Evolutionary conservation across 139 green algal genomes (phyloP), one percentile per base, ranked within the genome.

Genomic region (Chlamydomonas eustigma): DNA sequence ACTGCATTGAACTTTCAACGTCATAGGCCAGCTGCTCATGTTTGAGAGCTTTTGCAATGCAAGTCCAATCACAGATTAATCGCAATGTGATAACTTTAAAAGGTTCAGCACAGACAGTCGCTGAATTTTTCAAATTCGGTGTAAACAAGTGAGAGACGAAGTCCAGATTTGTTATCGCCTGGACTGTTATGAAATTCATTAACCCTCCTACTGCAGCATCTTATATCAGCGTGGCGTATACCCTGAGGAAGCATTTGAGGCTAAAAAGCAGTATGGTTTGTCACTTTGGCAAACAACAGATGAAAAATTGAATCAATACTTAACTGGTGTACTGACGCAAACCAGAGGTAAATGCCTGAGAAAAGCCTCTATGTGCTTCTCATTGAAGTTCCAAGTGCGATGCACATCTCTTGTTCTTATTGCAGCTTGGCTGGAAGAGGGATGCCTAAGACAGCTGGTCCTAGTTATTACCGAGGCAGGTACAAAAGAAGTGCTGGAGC

Each of bases 181-280:
- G 5, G 4, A 8, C 36, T 12, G 4, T 32, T n/a, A 34, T 74
- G 68, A 37, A 24, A 28, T 73, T 32, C 66, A 22, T 50, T 6
- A 6, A 12, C 50, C 4, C 6, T 39, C 24, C 69, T 76, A 22
- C 36, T 76, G 37, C 88, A 97, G 91, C 77, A 97, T 99, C 8
- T 76, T 99, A 24, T 99, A 97, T 79, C 94, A 98, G 76, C 87
- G 95, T n/a, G 95, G 95, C 22, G 89, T 99, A 6, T 99, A 99
- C 70, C 91, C 91, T 8, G 76, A 90, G 2, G 94, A 98, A 22
- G 83, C 78, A 37, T 99, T 99, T 74, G 83, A 96, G 76, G 74
- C 81, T 24, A 84, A 88, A 37, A 94, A 95, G 68, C 89, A 97
- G 68, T 98, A 99, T 84, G 95, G 95, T 4, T 88, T 98, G 4